These are phyloP conservation scores for Verticillium dahliae DNA, from an alignment of 2,329 filamentous ascomycete genomes.

Conservation along the genomic window DNA sequence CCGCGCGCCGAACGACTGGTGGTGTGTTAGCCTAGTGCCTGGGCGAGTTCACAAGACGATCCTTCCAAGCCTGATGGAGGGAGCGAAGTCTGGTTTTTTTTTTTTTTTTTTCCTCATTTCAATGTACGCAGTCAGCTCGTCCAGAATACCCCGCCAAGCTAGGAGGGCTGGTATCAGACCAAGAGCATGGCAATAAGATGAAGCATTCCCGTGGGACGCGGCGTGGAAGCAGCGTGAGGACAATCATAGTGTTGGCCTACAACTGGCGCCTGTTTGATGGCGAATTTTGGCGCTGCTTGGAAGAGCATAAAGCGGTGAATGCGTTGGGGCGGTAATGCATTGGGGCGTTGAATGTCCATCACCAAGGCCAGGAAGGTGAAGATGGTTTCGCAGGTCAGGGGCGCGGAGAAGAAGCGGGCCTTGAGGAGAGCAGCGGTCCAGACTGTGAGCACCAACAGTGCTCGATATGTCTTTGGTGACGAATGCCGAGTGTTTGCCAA, in stretches of 20 bases:
- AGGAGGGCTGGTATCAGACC: not conserved
- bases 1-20: not conserved
- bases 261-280: too few relatives aligned
- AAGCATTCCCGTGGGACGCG: not conserved
- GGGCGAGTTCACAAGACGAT: not conserved
- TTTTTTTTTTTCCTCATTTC: not conserved
- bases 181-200: not conserved
- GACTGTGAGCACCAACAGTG: not conserved
- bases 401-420: not conserved
- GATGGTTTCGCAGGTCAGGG: not conserved
- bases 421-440: not conserved
- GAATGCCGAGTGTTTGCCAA: not conserved
- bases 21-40: not conserved
- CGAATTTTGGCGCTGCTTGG: too few relatives aligned
- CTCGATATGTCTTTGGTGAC: not conserved
- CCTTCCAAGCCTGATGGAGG: not conserved
- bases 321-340: too few relatives aligned
- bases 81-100: not conserved
- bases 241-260: too few relatives aligned
- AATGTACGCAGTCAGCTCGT: not conserved
- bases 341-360: not conserved
- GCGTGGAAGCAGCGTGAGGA: not conserved
- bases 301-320: too few relatives aligned
- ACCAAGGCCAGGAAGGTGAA: not conserved
- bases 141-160: not conserved